These are phyloP conservation scores for Aspergillus brasiliensis DNA, from an alignment of 2,329 filamentous ascomycete species.

Conservation along the genomic window DNA sequence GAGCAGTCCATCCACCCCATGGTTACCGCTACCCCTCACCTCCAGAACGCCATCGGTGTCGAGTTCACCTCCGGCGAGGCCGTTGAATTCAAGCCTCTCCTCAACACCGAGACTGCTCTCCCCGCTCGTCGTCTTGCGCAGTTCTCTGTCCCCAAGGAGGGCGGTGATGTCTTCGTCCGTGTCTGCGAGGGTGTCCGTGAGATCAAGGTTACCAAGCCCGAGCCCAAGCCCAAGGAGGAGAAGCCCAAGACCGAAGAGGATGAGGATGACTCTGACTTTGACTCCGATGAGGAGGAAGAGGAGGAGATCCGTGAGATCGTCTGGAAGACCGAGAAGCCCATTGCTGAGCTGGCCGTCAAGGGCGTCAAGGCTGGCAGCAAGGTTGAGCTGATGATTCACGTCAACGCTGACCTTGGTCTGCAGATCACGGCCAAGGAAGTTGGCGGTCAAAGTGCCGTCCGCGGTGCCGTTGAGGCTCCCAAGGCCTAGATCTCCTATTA, in stretches of 20 bases:
- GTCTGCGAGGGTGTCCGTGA: constrained; percentile 85
- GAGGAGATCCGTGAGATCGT: constrained; percentile 88
- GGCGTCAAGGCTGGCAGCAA: constrained; percentile 85
- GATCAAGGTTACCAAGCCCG: constrained; percentile 90
- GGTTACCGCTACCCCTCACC: constrained; percentile 91
- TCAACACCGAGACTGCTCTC: constrained; percentile 83
- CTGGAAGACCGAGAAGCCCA: constrained; percentile 80
- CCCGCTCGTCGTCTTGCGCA: constrained; percentile 84
- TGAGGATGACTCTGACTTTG: constrained; percentile 64
- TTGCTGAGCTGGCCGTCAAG: constrained; percentile 84
- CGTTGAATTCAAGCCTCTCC: constrained; percentile 76
- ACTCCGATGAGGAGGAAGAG: constrained; percentile 67
- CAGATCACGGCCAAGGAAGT: constrained; percentile 83
- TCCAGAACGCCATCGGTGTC: constrained; percentile 84
- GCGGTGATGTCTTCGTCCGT: constrained; percentile 85
- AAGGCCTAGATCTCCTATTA: constrained; percentile 21
- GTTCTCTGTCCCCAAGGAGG: constrained; percentile 73
- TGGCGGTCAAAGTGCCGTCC: constrained; percentile 80
- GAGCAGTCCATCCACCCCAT: constrained; percentile 94
- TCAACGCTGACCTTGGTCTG: constrained; percentile 75
- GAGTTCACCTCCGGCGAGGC: constrained; percentile 64
- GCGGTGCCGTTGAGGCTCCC: constrained; percentile 58
- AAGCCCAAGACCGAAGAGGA: constrained; percentile 59
- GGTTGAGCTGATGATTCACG: constrained; percentile 91
- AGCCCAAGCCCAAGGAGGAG: constrained; percentile 70